A percentile compares a stretch with the other conserved stretches of the same genome.
Evolutionary conservation across 768 basidiomycete genomes (phyloP).

Genomic region (Lentinula sp.): DNA sequence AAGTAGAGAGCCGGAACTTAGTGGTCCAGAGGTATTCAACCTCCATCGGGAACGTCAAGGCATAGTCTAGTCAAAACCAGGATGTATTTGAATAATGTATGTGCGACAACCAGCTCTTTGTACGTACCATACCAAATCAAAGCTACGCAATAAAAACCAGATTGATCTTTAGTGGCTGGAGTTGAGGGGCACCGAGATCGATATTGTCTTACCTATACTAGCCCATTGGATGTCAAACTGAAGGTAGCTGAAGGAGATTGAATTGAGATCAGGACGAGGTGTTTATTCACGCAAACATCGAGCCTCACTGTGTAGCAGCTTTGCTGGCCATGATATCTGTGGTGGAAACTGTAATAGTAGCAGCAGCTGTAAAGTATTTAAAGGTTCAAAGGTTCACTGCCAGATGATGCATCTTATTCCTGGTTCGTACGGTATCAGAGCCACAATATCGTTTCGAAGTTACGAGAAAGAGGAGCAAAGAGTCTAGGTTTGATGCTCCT

Average conservation of each 20-base stretch:
- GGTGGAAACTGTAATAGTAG: background rate
- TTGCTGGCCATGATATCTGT: background rate
- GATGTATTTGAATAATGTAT: background rate
- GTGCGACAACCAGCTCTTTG: background rate
- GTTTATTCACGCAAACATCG: too few species aligned
- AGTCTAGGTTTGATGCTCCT: background rate
- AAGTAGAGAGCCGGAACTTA: constrained; percentile 19
- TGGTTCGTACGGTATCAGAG: background rate
- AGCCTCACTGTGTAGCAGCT: background rate
- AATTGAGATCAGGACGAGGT: background rate
- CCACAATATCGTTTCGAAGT: background rate
- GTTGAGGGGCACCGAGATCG: background rate
- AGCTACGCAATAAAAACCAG: constrained; percentile 8
- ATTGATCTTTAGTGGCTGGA: background rate
- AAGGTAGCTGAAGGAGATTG: background rate
- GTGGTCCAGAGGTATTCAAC: constrained; percentile 25
- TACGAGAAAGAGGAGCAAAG: background rate
- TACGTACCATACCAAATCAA: constrained; percentile 20
- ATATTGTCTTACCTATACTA: background rate
- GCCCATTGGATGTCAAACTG: constrained; percentile 6
- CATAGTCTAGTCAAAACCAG: constrained; percentile 13
- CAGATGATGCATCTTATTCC: background rate
- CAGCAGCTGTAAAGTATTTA: background rate
- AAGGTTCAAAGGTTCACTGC: background rate
- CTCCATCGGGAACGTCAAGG: constrained; percentile 23